Evolutionary conservation across 441 rosid genomes (phyloP), one percentile per base, ranked within the genome.

Genomic region (Heliophila coronopifolia): DNA sequence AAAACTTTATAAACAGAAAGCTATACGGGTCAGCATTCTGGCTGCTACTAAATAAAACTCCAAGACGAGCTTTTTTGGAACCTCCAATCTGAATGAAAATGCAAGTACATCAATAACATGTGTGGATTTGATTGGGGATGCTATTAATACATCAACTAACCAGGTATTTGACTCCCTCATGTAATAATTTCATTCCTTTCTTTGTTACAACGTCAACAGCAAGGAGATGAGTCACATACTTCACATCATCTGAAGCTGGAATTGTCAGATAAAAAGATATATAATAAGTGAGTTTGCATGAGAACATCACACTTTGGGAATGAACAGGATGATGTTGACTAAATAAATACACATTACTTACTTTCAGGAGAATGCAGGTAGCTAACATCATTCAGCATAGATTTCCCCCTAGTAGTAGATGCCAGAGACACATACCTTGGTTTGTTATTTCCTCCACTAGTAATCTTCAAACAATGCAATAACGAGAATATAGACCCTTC

Each of bases 201-300:
- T 69, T 72, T 28, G 89, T 77, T 50, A 86, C 51, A 44, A 86
- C 57, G 63, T 86, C 91, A 68, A 79, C 83, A 60, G 73, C 78
- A 46, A 93, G 87, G 74, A 86, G 88, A 80, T 93, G 96, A 59
- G 99, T 84, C 47, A 93, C 96, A 31, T 95, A 80, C 78, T 89
- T 93, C 78, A 93, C 65, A 61, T 89, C 78, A 55, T 86, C 94
- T 27, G 70, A 28, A 53, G 89, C 97, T 93, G 82, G 30, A 61
- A 69, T 61, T 34, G 40, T 55, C 66, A 54, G 37, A 65, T 31
- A 18, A 63, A 37, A 51, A 44, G 42, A 54, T 47, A 59, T 23
- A 38, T 32, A 31, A 62, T 57, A 73, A 54, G 50, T 38, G 41
- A 33, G 61, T 38, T 17, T n/a, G 64, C 46, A 23, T 55, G 26